Evolutionary conservation across 1,139 yeast species (phyloP), one percentile per base, ranked within the genome.

Genomic region (Debaryomycetaceae sp.): DNA sequence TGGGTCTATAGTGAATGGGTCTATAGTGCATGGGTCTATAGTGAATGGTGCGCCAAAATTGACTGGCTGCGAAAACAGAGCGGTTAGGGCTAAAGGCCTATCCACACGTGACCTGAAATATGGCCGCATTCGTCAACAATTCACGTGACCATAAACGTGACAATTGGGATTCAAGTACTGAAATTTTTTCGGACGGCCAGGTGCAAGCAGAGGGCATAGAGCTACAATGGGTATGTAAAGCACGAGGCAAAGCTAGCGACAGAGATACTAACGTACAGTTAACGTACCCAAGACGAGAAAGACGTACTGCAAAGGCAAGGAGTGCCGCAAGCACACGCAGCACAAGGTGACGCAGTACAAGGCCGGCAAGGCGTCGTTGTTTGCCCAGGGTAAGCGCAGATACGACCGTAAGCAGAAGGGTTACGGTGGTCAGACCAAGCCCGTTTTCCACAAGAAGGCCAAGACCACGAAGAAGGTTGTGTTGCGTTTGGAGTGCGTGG

Each of bases 371-470:
- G 97, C 97, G 64, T 87, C 97, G 49, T 79, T 87, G 60, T 86
- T 77, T 65, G 96, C 97, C 54, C 97, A 90, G 76, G 99, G 99
- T 80, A 92, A 92, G 87, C 85, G 99, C 79, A 87, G 99, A 77
- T 90, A 90, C 76, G 98, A 92, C 92, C 94, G 99, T 73, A 90
- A 90, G 75, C 98, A 90, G 77, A 68, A 83, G 61, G 99, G 99
- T 85, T 90, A 77, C 73, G 99, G 99, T 83, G 99, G 99, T 83
- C 99, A 90, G 77, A 90, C 98, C 73, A 90, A 86, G 78, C 98
- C 82, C 65, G 83, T 92, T 73, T 90, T 90, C 96, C 97, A 86
- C 85, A 90, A 90, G 82, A 92, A 90, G 72, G 99, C 99, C 56
- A 90, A 90, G 87, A 90, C 98, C 54, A 90, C 99, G 78, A 90